These are phyloP conservation scores for Rhodamnia argentea DNA, from an alignment of 345 rosid genomes.

Conservation along the genomic window DNA sequence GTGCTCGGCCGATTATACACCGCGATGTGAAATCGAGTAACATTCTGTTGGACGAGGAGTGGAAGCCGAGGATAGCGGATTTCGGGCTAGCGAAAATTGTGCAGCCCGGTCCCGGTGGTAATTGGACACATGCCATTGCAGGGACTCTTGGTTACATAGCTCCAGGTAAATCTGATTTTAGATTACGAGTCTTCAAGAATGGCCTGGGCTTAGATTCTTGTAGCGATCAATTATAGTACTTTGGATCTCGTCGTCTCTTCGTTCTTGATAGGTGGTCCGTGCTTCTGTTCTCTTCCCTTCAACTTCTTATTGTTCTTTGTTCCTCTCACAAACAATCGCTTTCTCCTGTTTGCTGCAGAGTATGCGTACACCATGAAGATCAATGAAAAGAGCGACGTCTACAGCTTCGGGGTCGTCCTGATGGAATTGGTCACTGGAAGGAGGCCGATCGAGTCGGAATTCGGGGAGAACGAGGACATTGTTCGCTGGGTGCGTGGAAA, in stretches of 20 bases:
- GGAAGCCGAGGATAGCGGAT: conserved; percentile 84
- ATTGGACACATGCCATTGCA: conserved; percentile 39
- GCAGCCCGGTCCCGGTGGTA: conserved; percentile 38
- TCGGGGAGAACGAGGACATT: conserved; percentile 58
- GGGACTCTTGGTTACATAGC: conserved; percentile 92
- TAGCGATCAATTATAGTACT: neutral
- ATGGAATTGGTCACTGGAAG: conserved; percentile 79
- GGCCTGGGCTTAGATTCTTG: neutral
- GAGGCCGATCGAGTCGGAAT: conserved; percentile 53
- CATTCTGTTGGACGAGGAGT: conserved; percentile 68
- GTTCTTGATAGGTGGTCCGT: neutral
- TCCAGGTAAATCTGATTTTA: conserved; percentile 45
- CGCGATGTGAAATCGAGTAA: conserved; percentile 86
- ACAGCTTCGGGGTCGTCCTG: conserved; percentile 82
- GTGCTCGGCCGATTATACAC: conserved; percentile 64
- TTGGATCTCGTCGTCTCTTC: neutral
- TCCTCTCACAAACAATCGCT: neutral
- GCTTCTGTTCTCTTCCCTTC: neutral
- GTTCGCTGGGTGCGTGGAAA: conserved; percentile 49
- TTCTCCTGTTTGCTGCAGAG: conserved; percentile 26
- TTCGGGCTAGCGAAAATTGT: conserved; percentile 78
- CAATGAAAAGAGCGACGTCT: conserved; percentile 75
- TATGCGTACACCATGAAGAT: conserved; percentile 49
- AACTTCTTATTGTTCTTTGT: neutral
- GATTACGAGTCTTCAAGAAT: neutral